Evolutionary conservation across 2,329 filamentous ascomycete species (phyloP).

Genomic region (Xylaria sp.): DNA sequence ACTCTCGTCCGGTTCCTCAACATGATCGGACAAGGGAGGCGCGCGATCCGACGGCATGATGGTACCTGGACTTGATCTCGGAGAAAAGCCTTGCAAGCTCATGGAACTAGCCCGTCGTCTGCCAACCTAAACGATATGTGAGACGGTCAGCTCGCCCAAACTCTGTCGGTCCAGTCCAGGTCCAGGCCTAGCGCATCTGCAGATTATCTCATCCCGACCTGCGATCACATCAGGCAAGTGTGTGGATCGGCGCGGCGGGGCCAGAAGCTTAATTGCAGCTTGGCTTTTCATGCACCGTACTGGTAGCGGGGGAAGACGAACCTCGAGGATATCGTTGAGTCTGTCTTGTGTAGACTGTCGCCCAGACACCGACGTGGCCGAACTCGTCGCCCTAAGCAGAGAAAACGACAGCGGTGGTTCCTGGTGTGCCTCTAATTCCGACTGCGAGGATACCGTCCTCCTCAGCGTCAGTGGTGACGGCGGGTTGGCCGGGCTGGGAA

Average conservation of each 20-base stretch:
- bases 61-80: constrained; percentile 39
- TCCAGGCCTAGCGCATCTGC: not conserved
- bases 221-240: not conserved
- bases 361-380: constrained; percentile 26
- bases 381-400: constrained; percentile 22
- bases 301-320: constrained; percentile 46
- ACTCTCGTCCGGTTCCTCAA: constrained; percentile 53
- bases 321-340: constrained; percentile 60
- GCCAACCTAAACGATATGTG: constrained; percentile 50
- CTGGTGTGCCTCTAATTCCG: constrained; percentile 21
- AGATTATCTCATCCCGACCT: not conserved
- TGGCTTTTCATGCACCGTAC: constrained; percentile 14
- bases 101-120: constrained; percentile 58
- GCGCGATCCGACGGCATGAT: constrained; percentile 39
- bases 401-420: constrained; percentile 22
- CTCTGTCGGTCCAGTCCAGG: not conserved
- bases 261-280: constrained; percentile 20
- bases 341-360: constrained; percentile 54
- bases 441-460: constrained; percentile 37
- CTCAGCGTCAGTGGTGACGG: constrained; percentile 18
- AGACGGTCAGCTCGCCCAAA: constrained; percentile 14
- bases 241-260: constrained; percentile 21
- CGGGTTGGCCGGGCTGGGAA: constrained; percentile 18
- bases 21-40: constrained; percentile 25
- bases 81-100: constrained; percentile 41